Conservation (phyloP, 495 filamentous ascomycete species). For the Trichoderma parareesei region DNA sequence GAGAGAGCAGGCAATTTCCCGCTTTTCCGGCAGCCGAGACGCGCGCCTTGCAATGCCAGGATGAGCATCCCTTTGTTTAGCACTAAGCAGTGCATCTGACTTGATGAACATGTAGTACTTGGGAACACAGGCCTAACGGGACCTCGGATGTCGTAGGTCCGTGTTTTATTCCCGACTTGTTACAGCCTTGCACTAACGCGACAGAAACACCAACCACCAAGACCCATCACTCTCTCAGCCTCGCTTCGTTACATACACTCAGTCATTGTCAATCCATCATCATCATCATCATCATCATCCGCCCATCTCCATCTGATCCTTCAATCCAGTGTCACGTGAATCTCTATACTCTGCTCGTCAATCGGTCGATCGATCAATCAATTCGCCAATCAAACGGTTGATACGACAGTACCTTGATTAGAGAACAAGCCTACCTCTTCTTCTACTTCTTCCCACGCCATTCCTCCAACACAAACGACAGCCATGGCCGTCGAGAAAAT, state of each 20-base stretch:
- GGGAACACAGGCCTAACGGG: too few relatives aligned
- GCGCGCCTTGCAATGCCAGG: background rate
- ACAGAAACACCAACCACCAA: background rate
- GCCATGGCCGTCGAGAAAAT: constrained; percentile 43
- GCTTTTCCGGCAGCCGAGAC: background rate
- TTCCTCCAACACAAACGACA: background rate
- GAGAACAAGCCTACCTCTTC: background rate
- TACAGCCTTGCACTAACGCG: background rate
- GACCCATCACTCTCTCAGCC: background rate
- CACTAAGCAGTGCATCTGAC: background rate
- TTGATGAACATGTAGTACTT: too few relatives aligned
- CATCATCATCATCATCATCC: background rate
- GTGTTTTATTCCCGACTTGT: too few relatives aligned
- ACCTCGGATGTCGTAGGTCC: too few relatives aligned
- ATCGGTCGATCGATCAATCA: background rate
- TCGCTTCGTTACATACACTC: background rate
- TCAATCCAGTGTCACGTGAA: background rate
- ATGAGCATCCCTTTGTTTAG: background rate
- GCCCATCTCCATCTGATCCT: background rate
- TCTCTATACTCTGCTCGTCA: too few relatives aligned
- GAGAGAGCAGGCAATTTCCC: background rate
- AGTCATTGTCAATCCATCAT: background rate
- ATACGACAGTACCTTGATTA: background rate
- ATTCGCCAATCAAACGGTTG: background rate
- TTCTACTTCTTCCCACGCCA: background rate